Base-by-base conservation (phyloP, 139 green algal species). In the Diplosphaera chodatii region DNA sequence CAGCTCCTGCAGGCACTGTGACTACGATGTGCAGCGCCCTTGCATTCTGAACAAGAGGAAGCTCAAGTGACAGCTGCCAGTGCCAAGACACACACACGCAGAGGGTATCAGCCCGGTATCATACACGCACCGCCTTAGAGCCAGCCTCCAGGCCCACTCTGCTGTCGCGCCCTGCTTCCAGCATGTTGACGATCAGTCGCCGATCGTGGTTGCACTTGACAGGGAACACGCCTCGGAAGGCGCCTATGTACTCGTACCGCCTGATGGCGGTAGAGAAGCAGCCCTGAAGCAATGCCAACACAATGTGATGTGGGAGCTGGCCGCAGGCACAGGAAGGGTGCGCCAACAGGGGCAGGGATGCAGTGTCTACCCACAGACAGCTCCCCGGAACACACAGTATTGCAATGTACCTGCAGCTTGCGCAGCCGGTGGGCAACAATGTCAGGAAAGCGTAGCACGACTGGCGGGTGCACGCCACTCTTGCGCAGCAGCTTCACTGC, bases 141-240 rank as follows among this genome's bases (percentile, higher is more conserved):
- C 86, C 86, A 13, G 81, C 86, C 74, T 91, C 86, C 64, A 91
- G 68, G 27, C 86, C 86, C 67, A 86, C 89, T 30, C 67, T 55
- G 23, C 68, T 67, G 18, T 66, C 55, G 31, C 22, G 33, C 40
- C 79, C 86, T 65, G 70, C 77, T 10, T 78, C 64, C 40, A 91
- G 40, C 5, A 92, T 74, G 29, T 71, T 73, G 23, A 74, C 23
- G 27, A 91, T 62, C n/a, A 91, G 67, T 18, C 75, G 66, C 28
- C 63, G 63, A 70, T 88, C 80, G 48, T 90, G 86, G 71, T 91
- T 91, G 79, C 68, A 80, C 68, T 91, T 91, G 16, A 91, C 78
- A 6, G 86, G 86, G 55, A 91, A 91, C 5, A 90, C 83, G 68
- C 85, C 85, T 6, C 40, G 33, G 70, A 77, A 87, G 27, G 3